Conservation (phyloP, 106 monocot genomes). For the Agapanthus africanus region DNA sequence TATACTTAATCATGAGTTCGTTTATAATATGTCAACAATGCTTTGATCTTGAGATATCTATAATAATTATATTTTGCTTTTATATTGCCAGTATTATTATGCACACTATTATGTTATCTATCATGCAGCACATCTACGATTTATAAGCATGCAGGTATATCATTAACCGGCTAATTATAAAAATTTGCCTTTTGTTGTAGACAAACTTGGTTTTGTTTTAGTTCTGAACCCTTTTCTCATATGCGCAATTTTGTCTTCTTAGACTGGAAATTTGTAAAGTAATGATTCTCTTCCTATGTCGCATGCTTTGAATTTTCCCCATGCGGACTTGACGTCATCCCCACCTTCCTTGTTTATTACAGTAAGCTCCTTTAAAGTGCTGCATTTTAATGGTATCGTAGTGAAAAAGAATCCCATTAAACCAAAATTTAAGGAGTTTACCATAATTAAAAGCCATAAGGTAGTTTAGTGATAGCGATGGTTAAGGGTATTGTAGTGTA, state of each 20-base stretch:
- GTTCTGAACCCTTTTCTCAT: background rate
- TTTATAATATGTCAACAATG: background rate
- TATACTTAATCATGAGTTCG: too few relatives aligned
- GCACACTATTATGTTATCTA: background rate
- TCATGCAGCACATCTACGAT: background rate
- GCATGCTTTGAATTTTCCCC: constrained; percentile 1
- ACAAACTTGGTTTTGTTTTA: background rate
- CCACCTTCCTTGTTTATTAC: background rate
- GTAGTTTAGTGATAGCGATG: too few relatives aligned
- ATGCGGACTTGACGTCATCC: background rate
- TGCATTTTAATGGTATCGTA: too few relatives aligned
- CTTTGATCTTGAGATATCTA: background rate
- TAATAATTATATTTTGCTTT: background rate
- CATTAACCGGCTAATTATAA: background rate
- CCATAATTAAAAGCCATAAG: too few relatives aligned
- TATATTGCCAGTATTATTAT: background rate
- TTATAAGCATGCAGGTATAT: background rate
- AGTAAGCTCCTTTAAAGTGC: too few relatives aligned
- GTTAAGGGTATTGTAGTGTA: too few relatives aligned
- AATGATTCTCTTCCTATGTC: constrained; percentile 1
- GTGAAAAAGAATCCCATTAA: too few relatives aligned
- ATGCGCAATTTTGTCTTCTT: background rate
- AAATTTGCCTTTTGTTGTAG: background rate
- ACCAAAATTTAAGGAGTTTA: too few relatives aligned
- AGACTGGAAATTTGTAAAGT: too few relatives aligned